Base-by-base conservation (phyloP, 2,329 filamentous ascomycete species). In the Penicillium sp. region DNA sequence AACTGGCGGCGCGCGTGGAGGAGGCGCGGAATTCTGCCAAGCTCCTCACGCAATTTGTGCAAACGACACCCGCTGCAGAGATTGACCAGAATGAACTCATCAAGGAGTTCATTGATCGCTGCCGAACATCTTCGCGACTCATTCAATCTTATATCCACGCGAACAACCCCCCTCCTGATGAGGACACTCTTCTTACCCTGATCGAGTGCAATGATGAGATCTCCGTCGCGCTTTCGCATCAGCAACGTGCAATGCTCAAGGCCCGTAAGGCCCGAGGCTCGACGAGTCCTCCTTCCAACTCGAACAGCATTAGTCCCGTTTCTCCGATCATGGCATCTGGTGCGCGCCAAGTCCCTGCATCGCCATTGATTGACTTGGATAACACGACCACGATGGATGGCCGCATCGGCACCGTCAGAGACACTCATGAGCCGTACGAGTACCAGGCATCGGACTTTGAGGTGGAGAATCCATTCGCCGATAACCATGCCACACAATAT, bases 201-300 rank as follows among this genome's bases (percentile, higher is more conserved):
- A 96, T 99, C 68, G 92, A 97, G 74, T 95, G 91, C 14, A 96
- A 96, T 71, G 95, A 98, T 74, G 90, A 93, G 70, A 81, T 99
- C 29, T 90, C 91, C 59, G 85, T 90, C 45, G 88, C 93, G 0
- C 81, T 93, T 41, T 95, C 87, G 62, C 87, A 91, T 70, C 91
- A 97, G 73, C 91, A 96, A 74, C 86, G 92, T 53, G 89, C 91
- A 10, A 79, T 96, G 41, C 77, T 88, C 7, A 77, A 82, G 59
- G 85, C 85, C 9, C 78, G 85, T 46, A 80, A 82, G 53, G 61
- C 65, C 5, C 55, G 61, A 10, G 66, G 66, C 9, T 62, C 61
- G 24, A 52, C 63, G 1, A 67, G 49, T 19, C 65, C 63, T 22
- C 7, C 5, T 35, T 21, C 11, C 6, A 49, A 26, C 31, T 19